Evolutionary conservation across 495 filamentous ascomycete genomes (phyloP), one percentile per base, ranked within the genome.

Genomic region (Xylaria flabelliformis): DNA sequence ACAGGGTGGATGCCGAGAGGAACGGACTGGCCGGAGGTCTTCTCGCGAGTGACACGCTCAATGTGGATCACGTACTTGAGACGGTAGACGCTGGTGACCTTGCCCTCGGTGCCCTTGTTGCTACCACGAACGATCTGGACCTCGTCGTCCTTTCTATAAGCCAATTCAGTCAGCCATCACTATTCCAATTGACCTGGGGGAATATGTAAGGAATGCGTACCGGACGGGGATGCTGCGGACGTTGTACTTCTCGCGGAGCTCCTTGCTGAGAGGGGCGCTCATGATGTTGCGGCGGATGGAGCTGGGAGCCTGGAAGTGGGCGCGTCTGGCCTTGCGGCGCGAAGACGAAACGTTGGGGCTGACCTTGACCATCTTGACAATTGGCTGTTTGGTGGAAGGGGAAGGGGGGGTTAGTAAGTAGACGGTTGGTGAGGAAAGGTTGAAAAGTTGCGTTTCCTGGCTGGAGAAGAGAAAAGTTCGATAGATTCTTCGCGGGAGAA

Each of bases 151-250:
- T 97, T 97, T 88, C 70, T 66, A 8, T 24, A 59, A 15, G n/a
- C n/a, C 3, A 59, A 19, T 67, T 39, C 3, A 59, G 26, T 72
- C n/a, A 72, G 62, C 32, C 9, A 46, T 9, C 21, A 21, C 48
- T 6, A 10, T 19, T 50, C 8, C 3, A 17, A 34, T 34, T 34
- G n/a, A n/a, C n/a, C n/a, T n/a, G n/a, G n/a, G n/a, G n/a, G n/a
- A n/a, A n/a, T n/a, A n/a, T n/a, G n/a, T n/a, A n/a, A n/a, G n/a
- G n/a, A n/a, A n/a, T n/a, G n/a, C n/a, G 3, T 46, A 71, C 69
- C 96, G 94, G 89, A 99, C 89, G 80, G 96, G 96, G 81, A 99
- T 97, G 79, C 92, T 92, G 85, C 94, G 95, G 83, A 97, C 95
- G 81, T 94, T 94, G 88, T 98, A 90, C 89, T 98, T 97, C 82